Base-by-base conservation (phyloP, 495 filamentous ascomycete genomes). In the Xylaria acuta region DNA sequence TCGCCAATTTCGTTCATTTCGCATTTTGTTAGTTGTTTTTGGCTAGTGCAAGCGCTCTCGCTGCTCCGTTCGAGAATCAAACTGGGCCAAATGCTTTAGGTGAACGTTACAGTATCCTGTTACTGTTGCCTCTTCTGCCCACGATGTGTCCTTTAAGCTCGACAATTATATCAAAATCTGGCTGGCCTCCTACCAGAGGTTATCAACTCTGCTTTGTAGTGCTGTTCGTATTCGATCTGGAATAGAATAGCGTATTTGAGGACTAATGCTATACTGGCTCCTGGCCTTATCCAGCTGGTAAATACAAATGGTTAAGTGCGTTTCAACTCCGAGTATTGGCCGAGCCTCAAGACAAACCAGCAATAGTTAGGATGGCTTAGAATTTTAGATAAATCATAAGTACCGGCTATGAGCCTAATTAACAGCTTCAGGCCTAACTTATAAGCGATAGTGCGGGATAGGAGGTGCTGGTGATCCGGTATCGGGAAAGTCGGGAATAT, bases 401-500 rank as follows among this genome's bases (percentile, higher is more conserved):
- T 25, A 51, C 0, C 1, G 47, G 47, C 5, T 9, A 1, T 22
- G 6, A 25, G 47, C 9, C 47, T 56, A 30, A 30, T 32, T 18
- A 16, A 30, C 25, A 18, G 12, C 53, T 6, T 56, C 53, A 30
- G 1, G 53, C 32, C 53, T 56, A 56, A 56, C 27, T 56, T 56
- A 30, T 16, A 56, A 56, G 53, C 53, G 53, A 16, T 32, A 62
- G 58, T 22, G 27, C 58, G 32, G 30, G n/a, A n/a, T n/a, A n/a
- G 1, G 16, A 34, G 4, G 20, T 11, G 25, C 14, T 32, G 9
- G 34, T 27, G 60, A 67, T 67, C 67, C 67, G 67, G 67, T 62
- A 69, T 69, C 67, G 67, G 67, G 51, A 69, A 69, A 41, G 67
- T 69, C 67, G 67, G 67, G 67, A 69, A 69, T 69, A 27, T 30